Base-by-base conservation (phyloP, 768 basidiomycete genomes). In the Rhodosporidiobolus odoratus region DNA sequence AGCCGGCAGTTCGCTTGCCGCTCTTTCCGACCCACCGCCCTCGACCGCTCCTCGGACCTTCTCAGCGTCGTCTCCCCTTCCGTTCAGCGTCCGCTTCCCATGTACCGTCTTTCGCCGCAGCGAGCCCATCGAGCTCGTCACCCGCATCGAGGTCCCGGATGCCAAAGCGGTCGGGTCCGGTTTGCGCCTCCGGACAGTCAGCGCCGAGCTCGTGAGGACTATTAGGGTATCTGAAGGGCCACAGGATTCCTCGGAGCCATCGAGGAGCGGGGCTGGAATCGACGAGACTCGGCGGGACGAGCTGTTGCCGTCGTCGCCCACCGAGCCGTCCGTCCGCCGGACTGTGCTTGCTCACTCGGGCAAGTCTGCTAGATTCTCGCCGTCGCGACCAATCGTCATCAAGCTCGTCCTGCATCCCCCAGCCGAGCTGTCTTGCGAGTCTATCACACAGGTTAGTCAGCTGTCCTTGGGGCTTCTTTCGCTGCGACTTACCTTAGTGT, bases 311-410 rank as follows among this genome's bases (percentile, higher is more conserved):
- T n/a, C 57, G n/a, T 27, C 8, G 27, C 21, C 3, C n/a, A 8
- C n/a, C 12, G 62, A 35, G 30, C 41, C 34, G 19, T 10, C 4
- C 23, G 57, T 32, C 23, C 65, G 58, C 2, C 60, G 65, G 27
- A 75, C 75, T 4, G 54, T 74, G 3, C 82, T 97, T 35, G 87
- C 91, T 19, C 85, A 89, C 12, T 92, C 93, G 21, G 95, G 95
- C 56, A 93, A 92, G 52, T 89, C 91, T 27, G 92, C 92, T 78
- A 87, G 92, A 56, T 92, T 96, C 78, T 92, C 96, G 75, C 85
- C 87, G 0, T 83, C 85, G 54, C 85, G 84, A 21, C 84, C 89
- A 6, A 85, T 93, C 69, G 89, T 84, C 73, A 83, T 91, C 47
- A 86, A 92, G 6, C 89, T 97, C 69, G 82, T 94, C 37, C 82